Conservation (phyloP, 2,329 filamentous ascomycete species). For the Sphaceloma murrayae region DNA sequence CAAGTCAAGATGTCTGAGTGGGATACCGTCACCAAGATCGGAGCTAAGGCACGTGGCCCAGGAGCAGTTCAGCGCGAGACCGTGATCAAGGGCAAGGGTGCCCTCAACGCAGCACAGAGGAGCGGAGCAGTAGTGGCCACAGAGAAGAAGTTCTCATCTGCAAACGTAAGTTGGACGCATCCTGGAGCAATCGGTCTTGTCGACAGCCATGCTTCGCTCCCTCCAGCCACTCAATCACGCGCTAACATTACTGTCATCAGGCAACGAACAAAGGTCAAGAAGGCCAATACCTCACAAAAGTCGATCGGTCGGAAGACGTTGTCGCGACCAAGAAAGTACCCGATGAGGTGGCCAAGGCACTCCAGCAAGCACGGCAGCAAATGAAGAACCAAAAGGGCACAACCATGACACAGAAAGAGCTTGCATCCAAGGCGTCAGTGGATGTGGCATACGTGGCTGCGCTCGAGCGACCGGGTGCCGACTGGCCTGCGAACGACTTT, state of each 20-base stretch:
- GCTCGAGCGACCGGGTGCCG: slow-evolving; percentile 68
- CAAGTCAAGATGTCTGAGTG: slow-evolving; percentile 61
- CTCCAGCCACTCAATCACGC: too few species aligned
- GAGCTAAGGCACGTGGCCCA: slow-evolving; percentile 66
- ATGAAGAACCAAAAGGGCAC: slow-evolving; percentile 65
- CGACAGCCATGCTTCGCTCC: too few species aligned
- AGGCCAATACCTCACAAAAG: slow-evolving; percentile 93
- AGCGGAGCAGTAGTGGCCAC: slow-evolving; percentile 66
- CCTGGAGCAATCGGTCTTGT: neutral
- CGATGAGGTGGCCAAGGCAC: slow-evolving; percentile 68
- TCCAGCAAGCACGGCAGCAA: slow-evolving; percentile 66
- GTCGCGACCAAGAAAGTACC: slow-evolving; percentile 93
- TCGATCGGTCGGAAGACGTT: slow-evolving; percentile 94
- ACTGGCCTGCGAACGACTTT: slow-evolving; percentile 79
- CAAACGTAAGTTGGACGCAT: slow-evolving; percentile 58
- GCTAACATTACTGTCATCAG: slow-evolving; percentile 20
- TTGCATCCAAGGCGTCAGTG: slow-evolving; percentile 82
- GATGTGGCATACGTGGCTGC: slow-evolving; percentile 69
- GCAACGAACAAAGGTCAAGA: slow-evolving; percentile 41
- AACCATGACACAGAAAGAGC: slow-evolving; percentile 79
- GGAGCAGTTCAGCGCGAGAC: slow-evolving; percentile 66
- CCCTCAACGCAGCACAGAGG: slow-evolving; percentile 83
- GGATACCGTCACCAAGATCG: slow-evolving; percentile 87
- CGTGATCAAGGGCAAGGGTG: slow-evolving; percentile 72
- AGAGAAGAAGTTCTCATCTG: slow-evolving; percentile 80